Conservation (phyloP, 805 yeast species). For the Ogataea paraovalis region DNA sequence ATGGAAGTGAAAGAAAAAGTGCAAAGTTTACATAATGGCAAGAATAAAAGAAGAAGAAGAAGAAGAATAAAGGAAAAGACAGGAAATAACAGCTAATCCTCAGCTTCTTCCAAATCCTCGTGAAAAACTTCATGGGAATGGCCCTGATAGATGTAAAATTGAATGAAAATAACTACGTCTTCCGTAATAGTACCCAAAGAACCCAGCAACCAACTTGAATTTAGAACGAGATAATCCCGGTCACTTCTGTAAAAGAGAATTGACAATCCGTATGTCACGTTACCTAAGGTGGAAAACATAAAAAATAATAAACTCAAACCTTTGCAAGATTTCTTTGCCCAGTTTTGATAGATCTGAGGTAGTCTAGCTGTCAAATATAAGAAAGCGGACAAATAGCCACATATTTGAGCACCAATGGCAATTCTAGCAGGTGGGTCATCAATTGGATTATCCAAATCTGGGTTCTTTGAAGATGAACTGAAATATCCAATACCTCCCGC, state of each 20-base stretch:
- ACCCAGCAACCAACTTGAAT: constrained; percentile 75
- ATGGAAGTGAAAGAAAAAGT: background rate
- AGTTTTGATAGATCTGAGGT: constrained; percentile 86
- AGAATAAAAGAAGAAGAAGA: background rate
- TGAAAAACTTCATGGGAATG: constrained; percentile 7
- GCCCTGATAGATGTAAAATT: constrained; percentile 58
- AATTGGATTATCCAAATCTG: constrained; percentile 15
- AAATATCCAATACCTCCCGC: constrained; percentile 63
- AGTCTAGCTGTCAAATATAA: constrained; percentile 66
- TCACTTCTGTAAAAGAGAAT: constrained; percentile 65
- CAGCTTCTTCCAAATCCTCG: constrained; percentile 3
- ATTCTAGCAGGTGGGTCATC: constrained; percentile 28
- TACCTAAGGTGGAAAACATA: constrained; percentile 69
- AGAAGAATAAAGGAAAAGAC: background rate
- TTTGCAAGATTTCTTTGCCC: constrained; percentile 68
- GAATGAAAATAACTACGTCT: constrained; percentile 61
- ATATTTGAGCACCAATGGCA: constrained; percentile 54
- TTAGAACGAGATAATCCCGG: constrained; percentile 51
- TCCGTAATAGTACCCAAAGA: constrained; percentile 74
- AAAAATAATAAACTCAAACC: constrained; percentile 85
- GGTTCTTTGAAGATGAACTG: constrained; percentile 33
- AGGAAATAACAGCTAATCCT: background rate
- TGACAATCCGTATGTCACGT: constrained; percentile 70
- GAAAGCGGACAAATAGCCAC: constrained; percentile 67
- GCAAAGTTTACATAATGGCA: background rate